These are phyloP conservation scores for Botrytis sinoallii DNA, from an alignment of 2,329 filamentous ascomycete genomes.

Conservation along the genomic window DNA sequence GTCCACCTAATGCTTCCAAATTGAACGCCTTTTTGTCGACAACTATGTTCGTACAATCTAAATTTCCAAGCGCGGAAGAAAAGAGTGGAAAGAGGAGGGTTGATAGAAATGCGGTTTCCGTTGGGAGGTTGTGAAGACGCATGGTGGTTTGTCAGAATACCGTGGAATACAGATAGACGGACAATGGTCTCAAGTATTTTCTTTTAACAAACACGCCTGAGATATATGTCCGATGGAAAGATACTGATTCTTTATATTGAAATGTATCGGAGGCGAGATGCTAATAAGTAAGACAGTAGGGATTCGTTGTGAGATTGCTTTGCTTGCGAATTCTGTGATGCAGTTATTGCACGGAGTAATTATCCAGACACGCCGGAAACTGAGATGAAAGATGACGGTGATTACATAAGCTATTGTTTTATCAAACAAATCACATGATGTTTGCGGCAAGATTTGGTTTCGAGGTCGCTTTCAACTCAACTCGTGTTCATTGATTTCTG, in stretches of 20 bases:
- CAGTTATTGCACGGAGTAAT: background rate
- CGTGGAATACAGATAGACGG: background rate
- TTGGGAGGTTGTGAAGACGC: slow-evolving; percentile 29
- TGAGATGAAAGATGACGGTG: slow-evolving; percentile 8
- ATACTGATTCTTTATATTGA: background rate
- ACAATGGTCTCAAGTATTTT: background rate
- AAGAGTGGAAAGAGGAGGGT: slow-evolving; percentile 34
- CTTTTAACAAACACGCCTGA: background rate
- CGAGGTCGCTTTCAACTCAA: background rate
- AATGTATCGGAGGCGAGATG: background rate
- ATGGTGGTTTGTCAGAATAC: slow-evolving; percentile 23
- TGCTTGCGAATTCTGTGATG: background rate
- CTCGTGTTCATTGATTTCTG: background rate
- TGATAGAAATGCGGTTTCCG: slow-evolving; percentile 32
- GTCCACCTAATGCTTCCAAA: slow-evolving; percentile 60
- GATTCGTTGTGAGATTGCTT: background rate
- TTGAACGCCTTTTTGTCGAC: slow-evolving; percentile 61
- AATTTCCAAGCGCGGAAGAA: slow-evolving; percentile 41
- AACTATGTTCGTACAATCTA: slow-evolving; percentile 61
- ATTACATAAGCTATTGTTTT: slow-evolving; percentile 1
- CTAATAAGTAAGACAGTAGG: too few species aligned
- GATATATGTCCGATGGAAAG: too few species aligned
- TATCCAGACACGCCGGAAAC: background rate
- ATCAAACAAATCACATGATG: slow-evolving; percentile 1
- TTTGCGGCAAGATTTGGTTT: background rate